phyloP scores from a whole-genome alignment of 257 asterid genomes.

The Fraxinus americana region DNA sequence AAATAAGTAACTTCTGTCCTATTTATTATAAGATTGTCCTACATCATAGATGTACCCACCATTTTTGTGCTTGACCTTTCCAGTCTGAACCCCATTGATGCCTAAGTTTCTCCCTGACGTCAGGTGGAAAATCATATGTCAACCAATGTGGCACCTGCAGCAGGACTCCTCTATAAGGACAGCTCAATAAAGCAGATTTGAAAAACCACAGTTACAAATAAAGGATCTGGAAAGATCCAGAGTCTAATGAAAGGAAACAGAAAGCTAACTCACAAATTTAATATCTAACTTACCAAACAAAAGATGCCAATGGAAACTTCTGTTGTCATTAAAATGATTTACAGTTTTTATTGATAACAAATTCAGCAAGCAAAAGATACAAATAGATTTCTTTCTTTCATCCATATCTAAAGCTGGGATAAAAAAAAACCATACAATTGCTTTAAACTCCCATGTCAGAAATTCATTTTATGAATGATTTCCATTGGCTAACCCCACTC shows the following conservation, averaged over 20 bases:
- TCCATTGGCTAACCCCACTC: background rate
- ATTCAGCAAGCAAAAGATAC: background rate
- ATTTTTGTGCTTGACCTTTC: constrained; percentile 99
- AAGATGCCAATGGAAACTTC: background rate
- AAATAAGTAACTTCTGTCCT: too few species aligned
- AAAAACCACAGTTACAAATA: constrained; percentile 13
- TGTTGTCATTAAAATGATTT: background rate
- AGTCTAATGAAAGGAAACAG: background rate
- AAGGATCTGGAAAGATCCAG: constrained; percentile 10
- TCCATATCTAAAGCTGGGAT: background rate
- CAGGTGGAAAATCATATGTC: constrained; percentile 93
- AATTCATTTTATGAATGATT: background rate
- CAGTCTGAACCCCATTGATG: constrained; percentile 93
- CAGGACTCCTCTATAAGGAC: constrained; percentile 21
- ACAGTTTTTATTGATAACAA: background rate
- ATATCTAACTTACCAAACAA: background rate
- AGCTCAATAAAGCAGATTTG: constrained; percentile 15
- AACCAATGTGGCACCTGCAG: constrained; percentile 92
- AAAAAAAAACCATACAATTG: background rate
- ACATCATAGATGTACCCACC: constrained; percentile 44
- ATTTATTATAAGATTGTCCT: too few species aligned
- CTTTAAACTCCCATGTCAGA: background rate
- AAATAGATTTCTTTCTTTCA: background rate
- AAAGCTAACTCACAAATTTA: background rate
- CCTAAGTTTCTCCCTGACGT: constrained; percentile 74